These are phyloP conservation scores for Castanospermum australe DNA, from an alignment of 306 rosid genomes.

Conservation along the genomic window DNA sequence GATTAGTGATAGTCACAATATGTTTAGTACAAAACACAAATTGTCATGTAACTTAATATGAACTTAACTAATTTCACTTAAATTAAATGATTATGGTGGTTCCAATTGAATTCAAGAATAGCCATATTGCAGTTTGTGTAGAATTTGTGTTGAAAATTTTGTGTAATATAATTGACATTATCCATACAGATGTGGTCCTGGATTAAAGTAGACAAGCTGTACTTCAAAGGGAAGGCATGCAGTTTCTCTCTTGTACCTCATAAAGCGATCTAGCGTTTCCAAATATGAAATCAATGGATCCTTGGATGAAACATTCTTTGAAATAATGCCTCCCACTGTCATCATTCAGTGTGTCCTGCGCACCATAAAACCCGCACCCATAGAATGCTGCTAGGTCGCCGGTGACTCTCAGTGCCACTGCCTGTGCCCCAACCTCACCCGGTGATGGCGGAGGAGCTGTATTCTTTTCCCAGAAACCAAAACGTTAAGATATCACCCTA, in stretches of 20 bases:
- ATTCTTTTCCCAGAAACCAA: slow-evolving; percentile 42
- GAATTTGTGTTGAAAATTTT: too few relatives aligned
- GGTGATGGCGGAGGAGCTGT: slow-evolving; percentile 61
- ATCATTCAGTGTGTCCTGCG: slow-evolving; percentile 85
- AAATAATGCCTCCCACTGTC: slow-evolving; percentile 80
- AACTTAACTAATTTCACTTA: too few relatives aligned
- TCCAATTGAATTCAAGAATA: too few relatives aligned
- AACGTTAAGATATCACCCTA: not conserved
- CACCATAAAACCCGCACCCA: slow-evolving; percentile 88
- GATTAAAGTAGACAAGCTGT: not conserved
- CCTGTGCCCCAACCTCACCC: slow-evolving; percentile 72
- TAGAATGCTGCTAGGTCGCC: slow-evolving; percentile 78
- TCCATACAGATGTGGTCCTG: too few relatives aligned
- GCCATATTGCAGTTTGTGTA: too few relatives aligned
- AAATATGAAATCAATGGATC: slow-evolving; percentile 88
- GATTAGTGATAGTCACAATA: too few relatives aligned
- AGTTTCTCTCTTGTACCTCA: slow-evolving; percentile 43
- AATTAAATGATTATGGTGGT: too few relatives aligned
- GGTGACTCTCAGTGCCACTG: slow-evolving; percentile 64
- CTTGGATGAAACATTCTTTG: slow-evolving; percentile 73
- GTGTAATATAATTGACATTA: too few relatives aligned
- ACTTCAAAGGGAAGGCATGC: not conserved
- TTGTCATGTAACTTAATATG: too few relatives aligned
- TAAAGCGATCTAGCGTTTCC: slow-evolving; percentile 79
- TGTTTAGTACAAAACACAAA: too few relatives aligned